Evolutionary conservation across 2,329 filamentous ascomycete species (phyloP).

Genomic region (Colletotrichum theobromicola): DNA sequence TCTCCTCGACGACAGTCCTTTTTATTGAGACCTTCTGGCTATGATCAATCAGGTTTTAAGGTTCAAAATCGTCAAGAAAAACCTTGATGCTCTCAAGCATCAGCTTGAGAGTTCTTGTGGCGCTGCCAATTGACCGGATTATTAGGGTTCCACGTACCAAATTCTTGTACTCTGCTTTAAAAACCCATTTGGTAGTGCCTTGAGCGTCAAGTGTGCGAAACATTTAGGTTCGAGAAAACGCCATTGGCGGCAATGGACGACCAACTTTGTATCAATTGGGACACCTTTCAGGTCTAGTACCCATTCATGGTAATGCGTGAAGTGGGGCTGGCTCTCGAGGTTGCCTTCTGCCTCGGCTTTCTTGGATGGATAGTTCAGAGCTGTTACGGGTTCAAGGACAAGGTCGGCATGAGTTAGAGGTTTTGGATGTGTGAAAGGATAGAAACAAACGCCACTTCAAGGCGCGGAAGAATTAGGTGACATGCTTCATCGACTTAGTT

Average conservation of each 20-base stretch:
- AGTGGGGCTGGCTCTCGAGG: neutral
- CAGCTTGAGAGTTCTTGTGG: neutral
- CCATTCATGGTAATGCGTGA: neutral
- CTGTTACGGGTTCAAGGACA: no score
- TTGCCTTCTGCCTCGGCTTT: neutral
- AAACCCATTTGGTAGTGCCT: neutral
- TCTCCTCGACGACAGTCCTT: neutral
- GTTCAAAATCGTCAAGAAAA: no score
- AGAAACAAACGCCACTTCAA: no score
- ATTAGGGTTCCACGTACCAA: neutral
- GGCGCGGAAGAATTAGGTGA: no score
- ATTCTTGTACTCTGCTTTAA: accelerated
- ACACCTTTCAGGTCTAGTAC: neutral
- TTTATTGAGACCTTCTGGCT: neutral
- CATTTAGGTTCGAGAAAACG: neutral
- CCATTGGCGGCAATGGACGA: neutral
- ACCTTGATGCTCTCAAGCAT: neutral
- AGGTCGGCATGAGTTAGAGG: no score
- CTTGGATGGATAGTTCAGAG: neutral
- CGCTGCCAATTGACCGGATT: neutral
- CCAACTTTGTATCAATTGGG: neutral
- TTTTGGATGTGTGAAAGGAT: no score
- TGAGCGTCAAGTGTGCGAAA: neutral
- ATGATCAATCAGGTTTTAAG: no score
- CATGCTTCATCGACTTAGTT: no score